Evolutionary conservation across 257 asterid genomes (phyloP).

Genomic region (Rubia yunnanensis): DNA sequence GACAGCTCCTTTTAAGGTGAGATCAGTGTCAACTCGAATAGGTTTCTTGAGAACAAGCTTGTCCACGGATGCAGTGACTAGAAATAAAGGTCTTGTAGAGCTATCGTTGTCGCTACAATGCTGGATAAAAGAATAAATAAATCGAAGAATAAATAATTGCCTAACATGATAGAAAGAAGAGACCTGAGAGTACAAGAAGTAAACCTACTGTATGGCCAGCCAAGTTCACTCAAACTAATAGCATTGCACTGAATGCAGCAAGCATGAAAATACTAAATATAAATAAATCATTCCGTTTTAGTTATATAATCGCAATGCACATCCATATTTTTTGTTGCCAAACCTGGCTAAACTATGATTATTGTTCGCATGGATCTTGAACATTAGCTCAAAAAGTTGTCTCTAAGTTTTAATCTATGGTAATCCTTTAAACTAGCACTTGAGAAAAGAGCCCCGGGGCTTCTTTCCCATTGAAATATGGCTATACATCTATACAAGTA

Average conservation of each 20-base stretch:
- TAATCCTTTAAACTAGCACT: not conserved
- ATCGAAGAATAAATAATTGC: not conserved
- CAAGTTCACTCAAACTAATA: too few species aligned
- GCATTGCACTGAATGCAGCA: not conserved
- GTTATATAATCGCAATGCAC: not conserved
- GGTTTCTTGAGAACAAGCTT: slow-evolving; percentile 75
- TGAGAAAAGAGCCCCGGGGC: not conserved
- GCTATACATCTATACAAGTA: not conserved
- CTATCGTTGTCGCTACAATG: slow-evolving; percentile 63
- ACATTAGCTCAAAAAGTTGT: too few species aligned
- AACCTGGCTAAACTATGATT: not conserved
- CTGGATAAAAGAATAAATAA: slow-evolving; percentile 26
- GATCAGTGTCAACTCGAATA: slow-evolving; percentile 53
- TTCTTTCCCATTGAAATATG: not conserved
- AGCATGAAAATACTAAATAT: not conserved
- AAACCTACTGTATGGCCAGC: not conserved
- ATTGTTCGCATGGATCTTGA: not conserved
- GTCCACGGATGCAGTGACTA: slow-evolving; percentile 94
- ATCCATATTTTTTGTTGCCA: not conserved
- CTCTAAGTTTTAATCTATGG: not conserved
- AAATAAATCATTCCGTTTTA: not conserved
- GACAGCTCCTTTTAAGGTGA: slow-evolving; percentile 67
- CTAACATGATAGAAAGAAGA: not conserved
- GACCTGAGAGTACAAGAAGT: not conserved
- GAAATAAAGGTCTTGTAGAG: slow-evolving; percentile 60